A percentile compares a stretch with the other conserved stretches of the same genome.
Conservation (phyloP, 2,329 filamentous ascomycete genomes). For the Xylariomycetidae sp. region DNA sequence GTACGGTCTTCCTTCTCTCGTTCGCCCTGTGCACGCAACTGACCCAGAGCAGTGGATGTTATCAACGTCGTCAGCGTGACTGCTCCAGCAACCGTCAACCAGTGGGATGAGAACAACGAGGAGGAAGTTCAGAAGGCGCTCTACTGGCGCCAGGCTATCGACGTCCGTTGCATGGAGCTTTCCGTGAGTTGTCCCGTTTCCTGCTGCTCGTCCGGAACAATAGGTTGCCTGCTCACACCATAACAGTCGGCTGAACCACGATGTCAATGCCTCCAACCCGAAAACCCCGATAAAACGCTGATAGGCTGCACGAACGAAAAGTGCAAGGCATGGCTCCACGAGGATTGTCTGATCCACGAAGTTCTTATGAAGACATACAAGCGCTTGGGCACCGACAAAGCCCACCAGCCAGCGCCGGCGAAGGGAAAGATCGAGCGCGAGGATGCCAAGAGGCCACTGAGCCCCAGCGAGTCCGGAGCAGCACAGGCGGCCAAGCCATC, state of each 20-base stretch:
- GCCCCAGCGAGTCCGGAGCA: conserved; percentile 44
- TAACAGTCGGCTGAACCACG: conserved; percentile 45
- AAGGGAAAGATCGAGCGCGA: conserved; percentile 35
- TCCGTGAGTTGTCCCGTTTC: conserved; percentile 39
- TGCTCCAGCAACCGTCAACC: conserved; percentile 52
- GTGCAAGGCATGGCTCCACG: conserved; percentile 58
- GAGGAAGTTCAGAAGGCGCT: conserved; percentile 53
- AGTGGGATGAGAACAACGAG: conserved; percentile 66
- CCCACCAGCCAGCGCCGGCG: conserved; percentile 34
- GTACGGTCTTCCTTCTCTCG: conserved; percentile 31
- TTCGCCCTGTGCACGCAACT: neutral
- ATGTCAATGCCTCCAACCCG: conserved; percentile 54
- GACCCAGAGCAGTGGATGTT: conserved; percentile 53
- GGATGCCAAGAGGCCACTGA: conserved; percentile 38
- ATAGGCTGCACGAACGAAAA: conserved; percentile 49
- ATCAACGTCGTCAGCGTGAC: conserved; percentile 68
- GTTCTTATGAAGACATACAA: conserved; percentile 44
- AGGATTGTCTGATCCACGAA: conserved; percentile 54
- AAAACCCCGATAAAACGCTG: conserved; percentile 55
- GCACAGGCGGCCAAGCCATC: conserved; percentile 44
- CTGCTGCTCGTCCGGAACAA: neutral
- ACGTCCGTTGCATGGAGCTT: conserved; percentile 50
- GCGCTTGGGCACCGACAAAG: conserved; percentile 43
- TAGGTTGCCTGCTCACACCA: conserved; percentile 14
- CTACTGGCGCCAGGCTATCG: conserved; percentile 60